Evolutionary conservation across 1,139 yeast species (phyloP).

Genomic region (Pneumocystis murina): DNA sequence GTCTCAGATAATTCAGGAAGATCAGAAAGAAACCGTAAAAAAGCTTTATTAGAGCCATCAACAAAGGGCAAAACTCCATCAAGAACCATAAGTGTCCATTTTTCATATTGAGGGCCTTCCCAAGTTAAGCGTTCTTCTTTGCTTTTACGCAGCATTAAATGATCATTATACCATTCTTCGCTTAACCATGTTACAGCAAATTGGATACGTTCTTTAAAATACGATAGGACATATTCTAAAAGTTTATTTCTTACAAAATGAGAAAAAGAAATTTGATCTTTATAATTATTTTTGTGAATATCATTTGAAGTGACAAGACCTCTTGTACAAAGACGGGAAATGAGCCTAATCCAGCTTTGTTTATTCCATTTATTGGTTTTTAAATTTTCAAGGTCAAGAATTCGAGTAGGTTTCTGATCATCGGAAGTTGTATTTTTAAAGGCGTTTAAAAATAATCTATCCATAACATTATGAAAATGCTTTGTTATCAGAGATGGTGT

Average conservation of each 20-base stretch:
- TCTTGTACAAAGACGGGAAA: constrained; percentile 65
- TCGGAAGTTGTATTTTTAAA: constrained; percentile 1
- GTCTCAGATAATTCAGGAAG: constrained; percentile 56
- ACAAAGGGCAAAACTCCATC: constrained; percentile 74
- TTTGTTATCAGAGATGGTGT: constrained; percentile 10
- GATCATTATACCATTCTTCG: constrained; percentile 79
- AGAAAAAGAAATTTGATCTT: constrained; percentile 28
- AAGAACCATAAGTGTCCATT: constrained; percentile 58
- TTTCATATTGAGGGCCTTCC: constrained; percentile 38
- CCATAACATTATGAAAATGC: constrained; percentile 7
- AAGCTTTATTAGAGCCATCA: constrained; percentile 46
- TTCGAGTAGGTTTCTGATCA: neutral
- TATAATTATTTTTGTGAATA: constrained; percentile 2
- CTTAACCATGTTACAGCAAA: constrained; percentile 83
- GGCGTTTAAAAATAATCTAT: neutral
- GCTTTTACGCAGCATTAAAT: constrained; percentile 21
- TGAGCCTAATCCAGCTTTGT: constrained; percentile 54
- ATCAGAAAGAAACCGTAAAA: constrained; percentile 71
- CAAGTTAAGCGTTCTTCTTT: neutral
- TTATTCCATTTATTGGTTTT: constrained; percentile 16
- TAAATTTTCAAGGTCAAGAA: constrained; percentile 4
- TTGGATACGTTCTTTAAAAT: constrained; percentile 59
- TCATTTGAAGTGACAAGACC: constrained; percentile 35
- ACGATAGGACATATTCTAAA: constrained; percentile 57
- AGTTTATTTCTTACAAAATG: constrained; percentile 54